Base-by-base conservation (phyloP, 768 basidiomycete species). In the Pleurotus tuoliensis region DNA sequence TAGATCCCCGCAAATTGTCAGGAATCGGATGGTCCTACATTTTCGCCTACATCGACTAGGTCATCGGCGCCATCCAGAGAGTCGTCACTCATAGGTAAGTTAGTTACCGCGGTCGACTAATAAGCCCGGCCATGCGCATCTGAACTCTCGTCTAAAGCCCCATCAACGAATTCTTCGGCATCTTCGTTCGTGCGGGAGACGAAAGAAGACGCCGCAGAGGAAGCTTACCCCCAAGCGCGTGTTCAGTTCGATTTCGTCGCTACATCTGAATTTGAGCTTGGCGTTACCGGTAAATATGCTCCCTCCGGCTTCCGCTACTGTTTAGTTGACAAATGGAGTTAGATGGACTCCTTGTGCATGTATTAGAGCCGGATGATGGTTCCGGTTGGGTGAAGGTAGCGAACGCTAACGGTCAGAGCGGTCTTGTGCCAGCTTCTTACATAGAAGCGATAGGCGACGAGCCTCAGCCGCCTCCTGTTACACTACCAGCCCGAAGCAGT, bases 381-480 rank as follows among this genome's bases (percentile, higher is more conserved):
- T 90, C 89, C 13, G 91, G 91, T 2, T 93, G 91, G 92, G 81
- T 88, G 9, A 93, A 93, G 66, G 88, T 92, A 7, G 67, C 71
- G 20, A 79, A 88, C 63, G 64, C 70, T 39, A 67, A 69, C n/a
- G 82, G 84, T 58, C 76, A 77, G 55, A 80, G 81, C 62, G 91
- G 91, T 7, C 81, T 93, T 40, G 84, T 92, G 9, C 92, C 92
- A n/a, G 88, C 88, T n/a, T 84, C 89, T 20, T 93, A 93, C 74
- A 67, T 92, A 51, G 77, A 81, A 61, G 59, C 71, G 20, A 67
- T 68, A 47, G 71, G 72, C 48, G 68, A 64, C 54, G 64, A 67
- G 30, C 30, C 22, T 58, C 61, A 37, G 38, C 64, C n/a, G 56
- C 38, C 24, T 25, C 51, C 39, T 41, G 13, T 39, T 40, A 25